These are phyloP conservation scores for Verticillium nonalfalfae DNA, from an alignment of 2,329 filamentous ascomycete species.

Conservation along the genomic window DNA sequence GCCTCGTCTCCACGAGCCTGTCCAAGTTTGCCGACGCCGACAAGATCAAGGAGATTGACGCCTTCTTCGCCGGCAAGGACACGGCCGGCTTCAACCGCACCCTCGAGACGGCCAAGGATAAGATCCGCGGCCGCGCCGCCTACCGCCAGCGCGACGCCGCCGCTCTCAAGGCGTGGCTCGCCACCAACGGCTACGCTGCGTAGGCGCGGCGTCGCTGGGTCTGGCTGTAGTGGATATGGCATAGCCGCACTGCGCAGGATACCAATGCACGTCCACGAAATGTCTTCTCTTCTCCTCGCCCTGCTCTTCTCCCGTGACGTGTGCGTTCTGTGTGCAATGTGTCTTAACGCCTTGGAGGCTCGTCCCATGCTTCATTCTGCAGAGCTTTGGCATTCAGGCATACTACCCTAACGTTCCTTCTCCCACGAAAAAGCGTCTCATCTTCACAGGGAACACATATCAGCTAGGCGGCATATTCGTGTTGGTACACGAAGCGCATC, in stretches of 20 bases:
- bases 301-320: background rate
- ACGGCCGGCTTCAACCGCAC: conserved; percentile 82
- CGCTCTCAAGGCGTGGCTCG: conserved; percentile 73
- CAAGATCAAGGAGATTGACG: conserved; percentile 67
- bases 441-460: no score
- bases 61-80: conserved; percentile 84
- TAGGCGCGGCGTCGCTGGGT: background rate
- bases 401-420: no score
- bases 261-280: no score
- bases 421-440: no score
- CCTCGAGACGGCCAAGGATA: conserved; percentile 78
- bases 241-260: background rate
- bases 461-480: no score
- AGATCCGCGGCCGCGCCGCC: conserved; percentile 72
- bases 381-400: no score
- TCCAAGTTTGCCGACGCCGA: conserved; percentile 69
- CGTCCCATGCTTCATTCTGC: no score
- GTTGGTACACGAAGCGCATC: no score
- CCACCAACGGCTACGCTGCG: conserved; percentile 34
- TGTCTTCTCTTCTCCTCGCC: no score
- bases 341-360: no score
- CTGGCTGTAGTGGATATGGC: background rate
- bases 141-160: conserved; percentile 75
- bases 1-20: conserved; percentile 75
- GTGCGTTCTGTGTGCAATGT: no score